Base-by-base conservation (phyloP, 371 early-diverging fungal species). In the Apophysomyces ossiformis region DNA sequence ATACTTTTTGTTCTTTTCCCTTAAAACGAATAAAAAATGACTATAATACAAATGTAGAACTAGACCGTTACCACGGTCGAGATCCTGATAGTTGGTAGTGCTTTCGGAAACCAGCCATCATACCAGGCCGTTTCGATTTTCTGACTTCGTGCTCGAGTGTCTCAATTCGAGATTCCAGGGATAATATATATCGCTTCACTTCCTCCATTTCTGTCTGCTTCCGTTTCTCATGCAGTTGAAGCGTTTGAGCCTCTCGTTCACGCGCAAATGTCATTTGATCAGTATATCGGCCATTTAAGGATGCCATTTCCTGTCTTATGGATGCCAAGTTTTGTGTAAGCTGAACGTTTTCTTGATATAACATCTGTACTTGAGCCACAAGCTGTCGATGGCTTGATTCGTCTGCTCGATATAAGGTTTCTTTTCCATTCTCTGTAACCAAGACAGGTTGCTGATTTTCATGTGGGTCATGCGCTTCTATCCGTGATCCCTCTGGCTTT, bases 161-260 rank as follows among this genome's bases (percentile, higher is more conserved):
- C 41, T 36, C 56, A n/a, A 59, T 44, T 26, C 45, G 56, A 5
- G 73, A 77, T 38, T 81, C 83, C 1, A 74, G 59, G 61, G 69
- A 70, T 70, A 67, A 72, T 38, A 74, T 71, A 63, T 85, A 84
- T 11, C 81, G 66, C 50, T 76, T 70, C 0, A 74, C 69, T 57
- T 87, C 84, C 39, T 87, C 87, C 75, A 85, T 79, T 63, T 87
- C 87, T 4, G 75, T 76, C 35, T 84, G 74, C 61, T 82, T 85
- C 36, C 80, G 76, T 8, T 74, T 64, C 68, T 85, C 84, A 65
- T 79, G 73, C 37, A 84, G 68, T 46, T 79, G 74, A 32, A 81
- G 64, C 5, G 78, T 75, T 58, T 85, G 84, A 43, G 82, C 71
- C 37, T 85, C 85, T 15, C 79, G 77, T 63, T 87, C 84, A 8